Conservation (phyloP, 2,329 filamentous ascomycete genomes). For the Alternaria gansuensis region DNA sequence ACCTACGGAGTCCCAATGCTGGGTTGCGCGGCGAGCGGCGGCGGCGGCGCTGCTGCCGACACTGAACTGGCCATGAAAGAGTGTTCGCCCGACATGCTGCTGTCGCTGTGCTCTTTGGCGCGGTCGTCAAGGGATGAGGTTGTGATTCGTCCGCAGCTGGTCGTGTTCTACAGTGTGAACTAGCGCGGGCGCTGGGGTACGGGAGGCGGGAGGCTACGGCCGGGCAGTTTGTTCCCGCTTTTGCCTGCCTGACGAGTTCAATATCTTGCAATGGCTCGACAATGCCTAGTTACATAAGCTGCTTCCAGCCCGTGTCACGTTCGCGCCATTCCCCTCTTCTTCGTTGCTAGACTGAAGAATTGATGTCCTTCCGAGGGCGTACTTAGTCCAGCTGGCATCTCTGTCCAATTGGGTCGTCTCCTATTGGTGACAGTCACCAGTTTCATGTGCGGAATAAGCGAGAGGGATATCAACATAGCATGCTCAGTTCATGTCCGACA, state of each 20-base stretch:
- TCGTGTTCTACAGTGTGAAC: conserved; percentile 20
- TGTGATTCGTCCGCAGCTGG: conserved; percentile 27
- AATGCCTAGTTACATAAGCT: conserved; percentile 8
- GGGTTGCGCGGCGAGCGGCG: conserved; percentile 46
- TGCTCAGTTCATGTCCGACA: not conserved
- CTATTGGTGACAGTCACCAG: conserved; percentile 14
- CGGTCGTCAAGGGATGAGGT: conserved; percentile 28
- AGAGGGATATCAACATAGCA: not conserved
- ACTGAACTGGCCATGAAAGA: conserved; percentile 51
- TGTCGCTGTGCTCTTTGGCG: conserved; percentile 21
- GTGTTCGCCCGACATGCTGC: conserved; percentile 49
- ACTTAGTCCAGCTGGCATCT: conserved; percentile 2
- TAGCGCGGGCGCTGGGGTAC: conserved; percentile 22
- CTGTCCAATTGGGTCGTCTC: conserved; percentile 10
- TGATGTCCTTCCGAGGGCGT: not conserved
- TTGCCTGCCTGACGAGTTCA: not conserved
- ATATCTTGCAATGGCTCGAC: not conserved
- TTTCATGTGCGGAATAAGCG: conserved; percentile 10
- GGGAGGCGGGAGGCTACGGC: conserved; percentile 17
- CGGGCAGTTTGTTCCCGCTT: conserved; percentile 17
- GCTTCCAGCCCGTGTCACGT: not conserved
- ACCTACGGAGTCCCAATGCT: conserved; percentile 48
- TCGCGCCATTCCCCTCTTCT: not conserved
- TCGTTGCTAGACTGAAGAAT: not conserved
- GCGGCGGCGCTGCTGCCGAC: conserved; percentile 39